A percentile compares a stretch with the other conserved stretches of the same genome.
These are phyloP conservation scores for Byssochlamys sp. DNA, from an alignment of 2,329 filamentous ascomycete genomes.

Conservation along the genomic window DNA sequence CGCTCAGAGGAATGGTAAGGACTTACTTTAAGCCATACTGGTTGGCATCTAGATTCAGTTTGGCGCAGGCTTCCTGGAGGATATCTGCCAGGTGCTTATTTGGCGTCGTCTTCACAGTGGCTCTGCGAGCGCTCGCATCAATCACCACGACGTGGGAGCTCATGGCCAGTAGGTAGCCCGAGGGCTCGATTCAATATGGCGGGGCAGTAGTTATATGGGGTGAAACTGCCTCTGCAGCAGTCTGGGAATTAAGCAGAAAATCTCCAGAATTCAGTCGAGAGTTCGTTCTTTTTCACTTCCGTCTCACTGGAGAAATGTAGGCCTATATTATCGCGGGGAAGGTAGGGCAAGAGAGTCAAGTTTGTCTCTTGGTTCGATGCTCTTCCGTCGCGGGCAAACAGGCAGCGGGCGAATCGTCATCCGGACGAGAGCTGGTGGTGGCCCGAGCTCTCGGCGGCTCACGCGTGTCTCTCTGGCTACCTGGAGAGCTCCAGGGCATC, in stretches of 20 bases:
- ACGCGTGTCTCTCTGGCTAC: constrained; percentile 11
- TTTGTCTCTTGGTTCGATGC: constrained; percentile 2
- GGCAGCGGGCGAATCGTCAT: constrained; percentile 27
- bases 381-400: constrained; percentile 11
- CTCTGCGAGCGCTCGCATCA: constrained; percentile 65
- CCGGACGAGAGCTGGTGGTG: constrained; percentile 10
- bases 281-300: not conserved
- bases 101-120: constrained; percentile 73
- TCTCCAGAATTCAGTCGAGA: not conserved
- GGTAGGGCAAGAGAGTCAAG: not conserved
- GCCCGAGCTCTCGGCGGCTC: constrained; percentile 20
- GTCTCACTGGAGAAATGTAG: not conserved
- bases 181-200: constrained; percentile 9
- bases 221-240: not conserved
- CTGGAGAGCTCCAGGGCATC: constrained; percentile 16
- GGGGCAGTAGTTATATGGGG: constrained; percentile 8
- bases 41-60: constrained; percentile 62
- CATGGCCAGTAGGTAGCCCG: constrained; percentile 44
- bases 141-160: constrained; percentile 82
- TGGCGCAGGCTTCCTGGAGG: constrained; percentile 74
- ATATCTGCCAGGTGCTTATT: constrained; percentile 75
- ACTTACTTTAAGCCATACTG: constrained; percentile 72
- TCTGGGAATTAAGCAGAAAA: not conserved
- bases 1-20: constrained; percentile 11
- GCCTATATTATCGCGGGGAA: not conserved